Base-by-base conservation (phyloP, 163 green algal genomes). In the Chloromonas sp. region DNA sequence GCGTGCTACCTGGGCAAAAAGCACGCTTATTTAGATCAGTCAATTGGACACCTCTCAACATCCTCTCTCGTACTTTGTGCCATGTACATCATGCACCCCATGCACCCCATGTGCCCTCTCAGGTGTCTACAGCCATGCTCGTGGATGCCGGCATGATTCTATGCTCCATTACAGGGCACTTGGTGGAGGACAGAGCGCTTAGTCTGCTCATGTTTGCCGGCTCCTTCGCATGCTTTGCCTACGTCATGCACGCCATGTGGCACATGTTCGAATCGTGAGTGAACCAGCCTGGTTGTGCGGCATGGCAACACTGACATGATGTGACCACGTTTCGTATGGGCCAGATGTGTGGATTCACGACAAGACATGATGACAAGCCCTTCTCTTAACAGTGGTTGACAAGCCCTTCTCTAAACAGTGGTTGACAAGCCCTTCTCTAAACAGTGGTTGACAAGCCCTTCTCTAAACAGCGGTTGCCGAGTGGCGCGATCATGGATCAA, bases 241-340 rank as follows among this genome's bases (percentile, higher is more conserved):
- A 59, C 13, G 71, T 79, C 71, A 14, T 79, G 13, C 58, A 79
- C 71, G 5, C 13, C 71, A 14, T 79, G 5, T 79, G 71, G 71
- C 13, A 5, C 71, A 79, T 79, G 71, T 79, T 79, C 58, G 71
- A 14, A 3, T 36, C 71, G 71, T 79, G 71, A 79, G 71, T 79
- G 71, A 79, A 76, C 66, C 66, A 76, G 5, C 11, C 66, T 76
- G 66, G 8, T n/a, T 8, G 5, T 8, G 66, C 5, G 66, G 66
- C 11, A n/a, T 8, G 8, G 5, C 66, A 76, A 11, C 66, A 36
- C 36, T 36, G 36, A 36, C 36, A 36, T 36, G 36, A 36, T 36
- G 36, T 36, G 36, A 36, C 36, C 36, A 36, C 36, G 36, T 36
- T 36, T 36, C 36, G 36, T 36, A 36, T 36, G 36, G 36, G 36